Percentiles rank a stretch among this genome's conserved stretches.
phyloP scores from a whole-genome alignment of 495 filamentous ascomycete species.

The Xylaria palmicola region DNA sequence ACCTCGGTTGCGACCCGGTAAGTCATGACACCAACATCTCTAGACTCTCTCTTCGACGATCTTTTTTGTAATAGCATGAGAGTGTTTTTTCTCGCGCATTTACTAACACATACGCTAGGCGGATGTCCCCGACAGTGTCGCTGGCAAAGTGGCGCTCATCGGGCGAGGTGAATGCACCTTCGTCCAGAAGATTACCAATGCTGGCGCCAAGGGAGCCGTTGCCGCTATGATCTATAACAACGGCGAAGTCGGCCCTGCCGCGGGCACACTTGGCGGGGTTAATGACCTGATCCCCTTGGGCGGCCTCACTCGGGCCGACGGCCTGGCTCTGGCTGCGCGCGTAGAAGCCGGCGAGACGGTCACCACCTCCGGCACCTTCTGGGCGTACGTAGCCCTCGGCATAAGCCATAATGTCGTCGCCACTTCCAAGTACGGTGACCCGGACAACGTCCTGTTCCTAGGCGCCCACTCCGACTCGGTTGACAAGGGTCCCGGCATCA shows the following conservation, averaged over 20 bases:
- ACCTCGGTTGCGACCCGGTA: slow-evolving; percentile 54
- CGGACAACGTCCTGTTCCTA: slow-evolving; percentile 60
- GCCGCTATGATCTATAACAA: slow-evolving; percentile 69
- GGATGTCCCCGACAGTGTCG: slow-evolving; percentile 56
- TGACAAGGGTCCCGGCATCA: slow-evolving; percentile 60
- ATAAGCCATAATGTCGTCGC: slow-evolving; percentile 67
- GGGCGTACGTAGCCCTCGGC: slow-evolving; percentile 35
- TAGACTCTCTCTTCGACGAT: neutral
- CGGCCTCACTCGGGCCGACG: slow-evolving; percentile 54
- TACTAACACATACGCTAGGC: slow-evolving; percentile 25
- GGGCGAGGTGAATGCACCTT: slow-evolving; percentile 63
- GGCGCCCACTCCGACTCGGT: slow-evolving; percentile 74
- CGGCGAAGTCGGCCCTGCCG: slow-evolving; percentile 43
- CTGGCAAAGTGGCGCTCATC: slow-evolving; percentile 61
- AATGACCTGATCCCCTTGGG: slow-evolving; percentile 52
- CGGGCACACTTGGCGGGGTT: slow-evolving; percentile 55
- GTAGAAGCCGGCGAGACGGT: slow-evolving; percentile 36
- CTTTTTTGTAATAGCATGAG: neutral
- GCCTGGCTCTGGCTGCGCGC: slow-evolving; percentile 43
- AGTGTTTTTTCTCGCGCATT: neutral
- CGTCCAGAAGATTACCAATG: slow-evolving; percentile 57
- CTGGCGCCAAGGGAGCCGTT: slow-evolving; percentile 58
- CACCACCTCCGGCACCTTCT: slow-evolving; percentile 22
- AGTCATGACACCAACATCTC: neutral
- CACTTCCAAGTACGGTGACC: slow-evolving; percentile 62